phyloP scores from a whole-genome alignment of 371 early-diverging fungal species.

The Saksenaea vasiformis region DNA sequence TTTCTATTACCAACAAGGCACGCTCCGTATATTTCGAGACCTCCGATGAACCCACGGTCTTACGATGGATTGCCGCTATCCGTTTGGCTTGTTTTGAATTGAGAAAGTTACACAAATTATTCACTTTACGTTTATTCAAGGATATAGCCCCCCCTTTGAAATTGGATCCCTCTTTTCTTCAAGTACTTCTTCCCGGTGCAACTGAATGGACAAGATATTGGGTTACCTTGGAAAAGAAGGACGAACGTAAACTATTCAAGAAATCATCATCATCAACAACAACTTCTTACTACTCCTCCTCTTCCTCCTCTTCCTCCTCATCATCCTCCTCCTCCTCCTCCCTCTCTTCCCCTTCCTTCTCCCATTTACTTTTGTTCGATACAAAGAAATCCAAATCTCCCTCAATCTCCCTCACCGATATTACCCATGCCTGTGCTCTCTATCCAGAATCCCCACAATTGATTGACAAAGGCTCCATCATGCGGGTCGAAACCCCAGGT shows the following conservation, averaged over 20 bases:
- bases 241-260: slow-evolving; percentile 18
- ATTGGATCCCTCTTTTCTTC: slow-evolving; percentile 39
- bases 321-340: slow-evolving; percentile 3
- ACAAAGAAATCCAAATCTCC: slow-evolving; percentile 59
- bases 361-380: slow-evolving; percentile 51
- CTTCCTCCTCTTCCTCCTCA: slow-evolving; percentile 9
- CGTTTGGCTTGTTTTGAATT: slow-evolving; percentile 78
- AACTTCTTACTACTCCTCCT: slow-evolving; percentile 19
- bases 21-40: slow-evolving; percentile 61
- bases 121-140: slow-evolving; percentile 62
- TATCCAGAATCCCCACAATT: slow-evolving; percentile 62
- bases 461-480: slow-evolving; percentile 47
- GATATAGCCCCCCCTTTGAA: slow-evolving; percentile 14
- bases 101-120: slow-evolving; percentile 71
- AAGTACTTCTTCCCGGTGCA: slow-evolving; percentile 59
- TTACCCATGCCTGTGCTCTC: slow-evolving; percentile 70
- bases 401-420: slow-evolving; percentile 46
- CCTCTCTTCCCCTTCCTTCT: slow-evolving; percentile 11
- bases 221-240: slow-evolving; percentile 47
- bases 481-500: slow-evolving; percentile 40
- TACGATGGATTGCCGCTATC: slow-evolving; percentile 64
- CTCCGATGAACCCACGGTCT: slow-evolving; percentile 44
- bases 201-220: slow-evolving; percentile 67
- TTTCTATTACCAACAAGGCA: slow-evolving; percentile 42
- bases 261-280: slow-evolving; percentile 23